A percentile compares a stretch with the other conserved stretches of the same genome.
phyloP scores from a whole-genome alignment of 2,329 filamentous ascomycete genomes.

The Acrocalymma vagum region DNA sequence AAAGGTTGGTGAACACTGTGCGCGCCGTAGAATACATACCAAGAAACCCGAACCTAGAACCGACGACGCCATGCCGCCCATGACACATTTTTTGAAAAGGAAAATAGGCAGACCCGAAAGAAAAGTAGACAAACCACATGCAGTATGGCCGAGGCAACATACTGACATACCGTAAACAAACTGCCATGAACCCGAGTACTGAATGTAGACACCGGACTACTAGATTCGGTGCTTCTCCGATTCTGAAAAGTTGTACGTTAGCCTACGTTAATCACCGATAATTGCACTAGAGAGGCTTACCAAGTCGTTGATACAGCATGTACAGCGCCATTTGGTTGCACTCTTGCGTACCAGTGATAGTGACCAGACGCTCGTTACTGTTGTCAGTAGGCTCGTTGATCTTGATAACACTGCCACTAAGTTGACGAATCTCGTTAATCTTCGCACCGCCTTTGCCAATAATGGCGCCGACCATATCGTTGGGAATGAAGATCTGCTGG shows the following conservation, averaged over 20 bases:
- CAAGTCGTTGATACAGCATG: conserved; percentile 97
- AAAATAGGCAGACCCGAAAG: conserved; percentile 5
- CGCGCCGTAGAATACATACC: conserved; percentile 17
- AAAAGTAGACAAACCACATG: background rate
- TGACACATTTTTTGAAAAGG: conserved; percentile 15
- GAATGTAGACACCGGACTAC: conserved; percentile 1
- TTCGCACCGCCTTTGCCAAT: conserved; percentile 98
- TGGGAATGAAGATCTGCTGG: conserved; percentile 98
- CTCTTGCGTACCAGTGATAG: conserved; percentile 96
- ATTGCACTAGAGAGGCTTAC: conserved; percentile 59
- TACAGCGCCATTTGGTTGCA: conserved; percentile 99
- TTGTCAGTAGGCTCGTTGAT: conserved; percentile 99
- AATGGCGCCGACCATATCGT: conserved; percentile 99
- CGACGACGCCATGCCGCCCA: conserved; percentile 27
- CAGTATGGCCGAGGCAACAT: conserved; percentile 1
- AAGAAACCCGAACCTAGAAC: conserved; percentile 13
- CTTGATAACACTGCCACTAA: conserved; percentile 98
- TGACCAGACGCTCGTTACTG: conserved; percentile 97
- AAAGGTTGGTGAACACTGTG: conserved; percentile 1
- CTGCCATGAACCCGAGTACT: background rate
- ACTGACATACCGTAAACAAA: conserved; percentile 10
- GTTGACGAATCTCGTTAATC: conserved; percentile 98
- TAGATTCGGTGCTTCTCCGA: conserved; percentile 80
- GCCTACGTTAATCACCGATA: conserved; percentile 5
- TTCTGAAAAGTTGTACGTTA: conserved; percentile 57